phyloP scores from a whole-genome alignment of 2,329 filamentous ascomycete genomes.

The Apiospora sp. region DNA sequence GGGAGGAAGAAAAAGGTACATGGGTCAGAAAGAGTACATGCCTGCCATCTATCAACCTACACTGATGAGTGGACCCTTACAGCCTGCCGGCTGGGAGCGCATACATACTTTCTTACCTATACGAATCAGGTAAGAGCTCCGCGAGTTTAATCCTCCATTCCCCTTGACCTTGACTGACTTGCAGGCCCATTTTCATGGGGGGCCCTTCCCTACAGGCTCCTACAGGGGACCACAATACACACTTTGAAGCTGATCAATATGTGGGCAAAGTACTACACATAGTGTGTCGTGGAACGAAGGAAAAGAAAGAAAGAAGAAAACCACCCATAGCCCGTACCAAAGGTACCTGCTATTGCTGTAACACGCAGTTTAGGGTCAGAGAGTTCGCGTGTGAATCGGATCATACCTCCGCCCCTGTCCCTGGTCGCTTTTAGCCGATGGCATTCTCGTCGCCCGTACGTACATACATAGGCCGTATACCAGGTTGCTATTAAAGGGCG shows the following conservation, averaged over 20 bases:
- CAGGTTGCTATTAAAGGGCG: constrained; percentile 19
- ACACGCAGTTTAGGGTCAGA: constrained; percentile 12
- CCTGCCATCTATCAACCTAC: neutral
- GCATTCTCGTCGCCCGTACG: constrained; percentile 16
- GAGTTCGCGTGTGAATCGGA: constrained; percentile 17
- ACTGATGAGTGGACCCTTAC: neutral
- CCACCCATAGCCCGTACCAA: neutral
- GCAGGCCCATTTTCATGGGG: constrained; percentile 25
- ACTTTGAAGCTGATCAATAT: constrained; percentile 27
- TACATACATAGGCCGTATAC: neutral
- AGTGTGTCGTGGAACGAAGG: constrained; percentile 23
- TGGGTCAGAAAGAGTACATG: neutral
- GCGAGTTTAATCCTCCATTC: constrained; percentile 21
- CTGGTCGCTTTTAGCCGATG: constrained; percentile 19
- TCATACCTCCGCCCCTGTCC: constrained; percentile 20
- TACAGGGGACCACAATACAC: constrained; percentile 28
- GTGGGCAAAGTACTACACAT: constrained; percentile 21
- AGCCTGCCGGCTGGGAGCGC: constrained; percentile 17
- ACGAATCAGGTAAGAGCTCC: constrained; percentile 32
- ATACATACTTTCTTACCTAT: constrained; percentile 25
- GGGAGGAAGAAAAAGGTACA: neutral
- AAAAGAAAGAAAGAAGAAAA: constrained; percentile 23
- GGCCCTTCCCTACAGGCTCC: constrained; percentile 11
- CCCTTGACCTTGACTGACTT: constrained; percentile 29
- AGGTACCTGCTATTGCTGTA: constrained; percentile 15